Evolutionary conservation across 2,329 filamentous ascomycete genomes (phyloP), one percentile per base, ranked within the genome.

Genomic region (Venturia oleaginea): DNA sequence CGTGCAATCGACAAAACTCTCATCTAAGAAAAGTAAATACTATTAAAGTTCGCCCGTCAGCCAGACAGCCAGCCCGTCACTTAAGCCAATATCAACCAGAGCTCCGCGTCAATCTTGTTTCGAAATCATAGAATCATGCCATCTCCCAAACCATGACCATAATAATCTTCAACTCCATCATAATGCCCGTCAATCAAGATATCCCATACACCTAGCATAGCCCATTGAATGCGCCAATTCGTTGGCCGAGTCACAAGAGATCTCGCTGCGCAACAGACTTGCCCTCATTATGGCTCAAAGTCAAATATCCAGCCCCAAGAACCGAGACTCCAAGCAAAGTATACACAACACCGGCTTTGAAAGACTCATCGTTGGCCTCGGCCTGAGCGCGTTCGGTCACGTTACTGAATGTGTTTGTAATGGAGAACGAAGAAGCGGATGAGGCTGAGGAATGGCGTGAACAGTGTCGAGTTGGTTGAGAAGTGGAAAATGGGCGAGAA

Each of bases 301-400:
- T 51, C 30, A 61, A 22, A 37, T 46, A 61, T 2, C 55, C 63
- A 54, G 54, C 63, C 22, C 63, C 63, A 30, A 61, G 5, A 7
- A 37, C 55, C 22, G 54, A 40, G 24, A 64, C 55, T 37, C 63
- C 63, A 51, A 64, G 54, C 55, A 64, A 30, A 13, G 63, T 61
- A 30, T 61, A 64, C 32, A 64, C 63, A 8, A 64, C 63, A 2
- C 63, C 63, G 37, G 63, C 63, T 37, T 64, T 64, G 63, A 64
- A 64, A 4, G 63, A 54, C 37, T 59, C 63, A 37, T 64, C 63
- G 51, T 24, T 51, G 57, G 57, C 63, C n/a, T 64, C 54, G 30
- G 27, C 38, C 43, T 60, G 55, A 22, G 63, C 63, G 22, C 54
- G 54, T 54, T 64, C 34, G 40, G 51, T 37, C 30, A 54, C 38